Percentiles rank a stretch among this genome's conserved stretches.
Conservation (phyloP, 768 basidiomycete genomes). For the Lactifluus hygrophoroides region DNA sequence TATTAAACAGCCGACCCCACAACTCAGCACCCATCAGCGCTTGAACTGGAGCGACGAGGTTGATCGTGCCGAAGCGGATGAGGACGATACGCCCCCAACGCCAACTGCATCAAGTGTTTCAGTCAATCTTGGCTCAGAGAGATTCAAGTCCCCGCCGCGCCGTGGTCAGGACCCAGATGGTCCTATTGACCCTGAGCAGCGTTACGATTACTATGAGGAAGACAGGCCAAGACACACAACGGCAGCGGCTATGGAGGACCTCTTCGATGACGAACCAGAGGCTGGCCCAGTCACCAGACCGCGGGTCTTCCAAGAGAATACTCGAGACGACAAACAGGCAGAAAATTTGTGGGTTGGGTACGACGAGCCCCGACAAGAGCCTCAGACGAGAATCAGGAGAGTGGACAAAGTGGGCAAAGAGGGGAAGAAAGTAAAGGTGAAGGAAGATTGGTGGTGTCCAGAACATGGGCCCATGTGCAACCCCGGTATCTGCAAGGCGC, state of each 20-base stretch:
- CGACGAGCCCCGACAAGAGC: neutral
- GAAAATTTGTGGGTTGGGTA: conserved; percentile 1
- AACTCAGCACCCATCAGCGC: neutral
- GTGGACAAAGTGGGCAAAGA: neutral
- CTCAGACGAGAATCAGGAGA: neutral
- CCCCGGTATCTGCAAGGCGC: conserved; percentile 9
- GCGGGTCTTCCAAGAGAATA: neutral
- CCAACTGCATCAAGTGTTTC: neutral
- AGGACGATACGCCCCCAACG: neutral
- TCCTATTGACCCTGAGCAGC: neutral
- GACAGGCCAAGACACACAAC: neutral
- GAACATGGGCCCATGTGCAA: conserved; percentile 12
- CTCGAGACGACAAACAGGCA: neutral
- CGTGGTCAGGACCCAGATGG: neutral
- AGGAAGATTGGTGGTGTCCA: neutral
- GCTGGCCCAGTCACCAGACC: neutral
- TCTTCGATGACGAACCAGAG: neutral
- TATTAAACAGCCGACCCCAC: neutral
- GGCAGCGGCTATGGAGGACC: neutral
- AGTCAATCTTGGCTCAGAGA: neutral
- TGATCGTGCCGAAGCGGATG: neutral
- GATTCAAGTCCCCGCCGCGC: neutral
- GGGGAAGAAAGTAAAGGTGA: too few species aligned
- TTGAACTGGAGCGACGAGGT: conserved; percentile 14
- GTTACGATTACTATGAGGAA: conserved; percentile 1